Evolutionary conservation across 2,329 filamentous ascomycete genomes (phyloP).

Genomic region (Pseudocercospora macadamiae): DNA sequence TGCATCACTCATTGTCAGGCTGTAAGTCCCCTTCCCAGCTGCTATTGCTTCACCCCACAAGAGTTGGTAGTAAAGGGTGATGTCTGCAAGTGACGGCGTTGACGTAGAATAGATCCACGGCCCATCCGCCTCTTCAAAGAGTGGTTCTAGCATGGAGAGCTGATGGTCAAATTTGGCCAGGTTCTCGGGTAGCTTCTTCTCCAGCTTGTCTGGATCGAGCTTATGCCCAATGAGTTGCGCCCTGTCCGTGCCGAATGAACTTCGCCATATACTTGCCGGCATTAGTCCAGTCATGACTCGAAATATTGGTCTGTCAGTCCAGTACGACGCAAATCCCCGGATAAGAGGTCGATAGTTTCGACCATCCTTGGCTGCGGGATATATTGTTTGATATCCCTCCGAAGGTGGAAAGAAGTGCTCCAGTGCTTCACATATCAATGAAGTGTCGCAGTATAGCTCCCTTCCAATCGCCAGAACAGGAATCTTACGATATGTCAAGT

Average conservation of each 20-base stretch:
- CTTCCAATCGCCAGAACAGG: slow-evolving; percentile 38
- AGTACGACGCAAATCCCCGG: slow-evolving; percentile 46
- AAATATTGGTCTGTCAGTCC: slow-evolving; percentile 46
- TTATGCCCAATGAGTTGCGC: slow-evolving; percentile 44
- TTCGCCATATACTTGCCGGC: slow-evolving; percentile 44
- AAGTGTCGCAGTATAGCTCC: slow-evolving; percentile 41
- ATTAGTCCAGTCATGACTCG: slow-evolving; percentile 46
- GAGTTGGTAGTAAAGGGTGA: slow-evolving; percentile 44
- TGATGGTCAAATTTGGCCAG: slow-evolving; percentile 43
- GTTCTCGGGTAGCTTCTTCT: slow-evolving; percentile 44
- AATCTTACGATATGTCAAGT: slow-evolving; percentile 44
- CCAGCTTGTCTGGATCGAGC: slow-evolving; percentile 43
- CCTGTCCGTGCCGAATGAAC: slow-evolving; percentile 44
- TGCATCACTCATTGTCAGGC: slow-evolving; percentile 42
- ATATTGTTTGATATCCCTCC: slow-evolving; percentile 42
- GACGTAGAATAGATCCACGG: slow-evolving; percentile 42
- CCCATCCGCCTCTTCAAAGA: slow-evolving; percentile 33
- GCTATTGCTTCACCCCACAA: slow-evolving; percentile 46
- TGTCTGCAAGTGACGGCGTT: slow-evolving; percentile 41
- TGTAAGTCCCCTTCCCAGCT: slow-evolving; percentile 38
- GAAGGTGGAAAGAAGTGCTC: slow-evolving; percentile 36
- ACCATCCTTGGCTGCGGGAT: slow-evolving; percentile 38
- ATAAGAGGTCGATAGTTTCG: slow-evolving; percentile 42
- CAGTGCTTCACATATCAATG: slow-evolving; percentile 37
- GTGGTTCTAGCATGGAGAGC: slow-evolving; percentile 42